phyloP scores from a whole-genome alignment of 208 protist genomes.

The Entamoeba nuttalli region DNA sequence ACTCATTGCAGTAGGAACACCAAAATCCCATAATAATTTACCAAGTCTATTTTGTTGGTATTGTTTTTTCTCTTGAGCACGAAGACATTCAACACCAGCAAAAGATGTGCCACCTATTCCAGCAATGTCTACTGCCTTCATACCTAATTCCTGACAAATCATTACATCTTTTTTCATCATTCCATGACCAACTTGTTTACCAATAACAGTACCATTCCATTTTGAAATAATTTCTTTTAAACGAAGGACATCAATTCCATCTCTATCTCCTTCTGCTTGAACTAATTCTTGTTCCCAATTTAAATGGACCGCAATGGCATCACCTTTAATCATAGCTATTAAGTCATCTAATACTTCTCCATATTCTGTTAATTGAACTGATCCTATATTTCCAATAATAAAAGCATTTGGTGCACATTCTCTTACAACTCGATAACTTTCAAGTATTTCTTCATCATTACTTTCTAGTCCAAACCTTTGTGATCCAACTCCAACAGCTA shows the following conservation, averaged over 20 bases:
- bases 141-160: neutral
- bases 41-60: neutral
- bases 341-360: neutral
- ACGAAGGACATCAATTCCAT: neutral
- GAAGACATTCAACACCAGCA: neutral
- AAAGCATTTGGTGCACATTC: neutral
- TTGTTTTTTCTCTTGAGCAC: neutral
- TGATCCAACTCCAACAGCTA: neutral
- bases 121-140: neutral
- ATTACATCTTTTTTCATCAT: neutral
- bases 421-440: neutral
- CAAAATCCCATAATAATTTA: neutral
- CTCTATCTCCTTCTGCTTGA: neutral
- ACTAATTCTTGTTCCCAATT: neutral
- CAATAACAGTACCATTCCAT: neutral
- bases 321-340: neutral
- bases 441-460: neutral
- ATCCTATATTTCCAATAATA: neutral
- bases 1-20: neutral
- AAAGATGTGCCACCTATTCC: neutral
- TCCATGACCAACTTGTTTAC: neutral
- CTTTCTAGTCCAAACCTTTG: neutral
- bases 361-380: neutral
- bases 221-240: neutral
- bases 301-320: neutral